Evolutionary conservation across 1,139 yeast species (phyloP).

Genomic region (Sugiyamaella grinbergsii): DNA sequence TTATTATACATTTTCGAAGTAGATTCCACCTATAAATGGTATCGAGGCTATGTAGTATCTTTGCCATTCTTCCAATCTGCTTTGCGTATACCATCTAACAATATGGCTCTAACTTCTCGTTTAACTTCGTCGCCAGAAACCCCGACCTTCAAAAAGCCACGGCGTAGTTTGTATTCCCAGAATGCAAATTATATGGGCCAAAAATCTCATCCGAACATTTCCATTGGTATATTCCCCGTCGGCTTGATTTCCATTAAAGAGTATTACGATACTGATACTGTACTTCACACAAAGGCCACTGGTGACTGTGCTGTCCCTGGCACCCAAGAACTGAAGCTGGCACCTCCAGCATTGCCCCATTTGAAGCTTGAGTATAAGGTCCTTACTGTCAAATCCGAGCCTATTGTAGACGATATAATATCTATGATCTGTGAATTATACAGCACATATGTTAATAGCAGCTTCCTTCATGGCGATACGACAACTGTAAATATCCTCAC

Average conservation of each 20-base stretch:
- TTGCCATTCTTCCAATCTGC: constrained; percentile 38
- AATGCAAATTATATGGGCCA: constrained; percentile 27
- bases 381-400: constrained; percentile 35
- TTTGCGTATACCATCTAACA: constrained; percentile 26
- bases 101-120: background rate
- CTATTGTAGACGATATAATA: constrained; percentile 41
- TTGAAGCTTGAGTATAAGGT: constrained; percentile 35
- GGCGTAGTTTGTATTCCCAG: background rate
- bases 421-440: constrained; percentile 42
- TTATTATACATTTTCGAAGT: constrained; percentile 77
- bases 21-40: constrained; percentile 63
- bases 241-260: constrained; percentile 35
- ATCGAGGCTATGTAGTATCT: constrained; percentile 65
- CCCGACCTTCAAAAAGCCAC: background rate
- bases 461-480: constrained; percentile 43
- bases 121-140: background rate
- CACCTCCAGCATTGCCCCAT: constrained; percentile 40
- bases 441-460: constrained; percentile 38
- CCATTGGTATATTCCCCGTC: constrained; percentile 40
- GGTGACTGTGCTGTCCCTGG: no score
- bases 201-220: constrained; percentile 36
- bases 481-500: constrained; percentile 41
- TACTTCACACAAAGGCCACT: constrained; percentile 1
- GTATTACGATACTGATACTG: constrained; percentile 31
- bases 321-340: constrained; percentile 1